Percentiles rank a stretch among this genome's conserved stretches.
Conservation (phyloP, 2,329 filamentous ascomycete species). For the Metarhizium anisopliae region DNA sequence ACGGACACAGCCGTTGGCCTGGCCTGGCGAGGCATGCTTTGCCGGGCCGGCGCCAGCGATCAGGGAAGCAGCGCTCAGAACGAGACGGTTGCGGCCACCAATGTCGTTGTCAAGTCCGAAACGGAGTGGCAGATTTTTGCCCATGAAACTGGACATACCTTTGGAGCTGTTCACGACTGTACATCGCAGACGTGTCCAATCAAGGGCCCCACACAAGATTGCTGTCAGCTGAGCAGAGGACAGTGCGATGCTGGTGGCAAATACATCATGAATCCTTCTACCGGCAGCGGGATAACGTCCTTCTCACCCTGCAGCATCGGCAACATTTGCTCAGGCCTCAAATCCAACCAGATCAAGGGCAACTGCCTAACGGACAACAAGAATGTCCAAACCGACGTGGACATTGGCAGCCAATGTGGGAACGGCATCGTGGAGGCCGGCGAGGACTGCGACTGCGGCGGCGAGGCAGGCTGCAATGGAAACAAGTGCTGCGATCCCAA, state of each 20-base stretch:
- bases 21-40: slow-evolving; percentile 87
- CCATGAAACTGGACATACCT: slow-evolving; percentile 89
- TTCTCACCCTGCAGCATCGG: slow-evolving; percentile 89
- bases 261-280: slow-evolving; percentile 96
- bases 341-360: slow-evolving; percentile 61
- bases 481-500: slow-evolving; percentile 77
- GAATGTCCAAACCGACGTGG: slow-evolving; percentile 70
- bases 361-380: slow-evolving; percentile 78
- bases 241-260: slow-evolving; percentile 67
- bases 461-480: slow-evolving; percentile 56
- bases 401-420: slow-evolving; percentile 78
- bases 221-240: slow-evolving; percentile 64
- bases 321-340: slow-evolving; percentile 85
- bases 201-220: slow-evolving; percentile 45
- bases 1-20: slow-evolving; percentile 81
- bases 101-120: slow-evolving; percentile 76
- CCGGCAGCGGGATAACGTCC: slow-evolving; percentile 57
- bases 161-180: slow-evolving; percentile 94
- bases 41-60: slow-evolving; percentile 49
- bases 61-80: slow-evolving; percentile 38
- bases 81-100: slow-evolving; percentile 75
- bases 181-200: slow-evolving; percentile 59
- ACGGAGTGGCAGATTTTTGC: slow-evolving; percentile 95
- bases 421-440: slow-evolving; percentile 94
- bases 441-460: slow-evolving; percentile 95